phyloP scores from a whole-genome alignment of 148 eudicot species.

The Rhododendron kiyosumense region DNA sequence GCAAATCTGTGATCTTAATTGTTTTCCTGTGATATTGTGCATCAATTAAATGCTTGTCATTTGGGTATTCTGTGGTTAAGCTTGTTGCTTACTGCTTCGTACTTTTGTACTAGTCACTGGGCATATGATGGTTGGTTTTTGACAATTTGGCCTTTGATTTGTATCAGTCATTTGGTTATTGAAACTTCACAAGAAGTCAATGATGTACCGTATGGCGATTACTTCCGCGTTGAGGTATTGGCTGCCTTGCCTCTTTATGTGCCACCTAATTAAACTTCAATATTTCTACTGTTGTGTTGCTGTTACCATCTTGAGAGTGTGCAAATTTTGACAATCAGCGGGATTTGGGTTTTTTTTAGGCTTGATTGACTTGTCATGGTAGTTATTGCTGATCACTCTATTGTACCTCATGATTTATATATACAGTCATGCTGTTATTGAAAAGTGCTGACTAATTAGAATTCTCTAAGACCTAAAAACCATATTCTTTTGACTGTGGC shows the following conservation, averaged over 20 bases:
- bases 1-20: neutral
- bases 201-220: constrained; percentile 95
- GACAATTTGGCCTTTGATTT: constrained; percentile 6
- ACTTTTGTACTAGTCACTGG: constrained; percentile 5
- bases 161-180: constrained; percentile 75
- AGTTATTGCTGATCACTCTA: neutral
- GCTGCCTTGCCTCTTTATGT: neutral
- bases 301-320: neutral
- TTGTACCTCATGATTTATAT: neutral
- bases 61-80: neutral
- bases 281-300: neutral
- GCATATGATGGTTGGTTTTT: constrained; percentile 6
- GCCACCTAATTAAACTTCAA: neutral
- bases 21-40: neutral
- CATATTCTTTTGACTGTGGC: neutral
- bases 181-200: constrained; percentile 77
- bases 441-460: neutral
- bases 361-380: neutral
- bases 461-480: neutral
- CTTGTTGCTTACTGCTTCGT: neutral
- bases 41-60: neutral
- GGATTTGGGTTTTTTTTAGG: neutral
- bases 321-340: neutral
- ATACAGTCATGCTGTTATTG: neutral
- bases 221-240: constrained; percentile 87